These are phyloP conservation scores for Nectriaceae sp. DNA, from an alignment of 2,329 filamentous ascomycete genomes.

Conservation along the genomic window DNA sequence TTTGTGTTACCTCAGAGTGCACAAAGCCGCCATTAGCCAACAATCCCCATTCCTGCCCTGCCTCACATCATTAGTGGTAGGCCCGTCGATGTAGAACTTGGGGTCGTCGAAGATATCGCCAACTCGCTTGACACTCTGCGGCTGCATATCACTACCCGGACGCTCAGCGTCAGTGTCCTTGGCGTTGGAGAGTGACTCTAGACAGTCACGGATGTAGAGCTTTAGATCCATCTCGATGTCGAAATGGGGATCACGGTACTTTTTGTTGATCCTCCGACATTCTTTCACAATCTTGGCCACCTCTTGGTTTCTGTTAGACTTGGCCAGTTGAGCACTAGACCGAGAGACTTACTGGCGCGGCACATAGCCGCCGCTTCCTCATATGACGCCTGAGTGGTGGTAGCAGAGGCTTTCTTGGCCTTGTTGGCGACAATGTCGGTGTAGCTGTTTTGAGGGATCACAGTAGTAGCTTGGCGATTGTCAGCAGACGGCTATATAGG, in stretches of 20 bases:
- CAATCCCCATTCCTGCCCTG: slow-evolving; percentile 82
- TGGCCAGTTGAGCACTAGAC: too few species aligned
- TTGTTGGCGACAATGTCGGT: slow-evolving; percentile 60
- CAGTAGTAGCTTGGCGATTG: slow-evolving; percentile 55
- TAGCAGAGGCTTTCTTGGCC: slow-evolving; percentile 54
- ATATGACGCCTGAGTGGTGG: slow-evolving; percentile 67
- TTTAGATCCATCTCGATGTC: slow-evolving; percentile 80
- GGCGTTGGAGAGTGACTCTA: slow-evolving; percentile 46
- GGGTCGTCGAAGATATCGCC: slow-evolving; percentile 75
- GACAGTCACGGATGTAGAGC: slow-evolving; percentile 51
- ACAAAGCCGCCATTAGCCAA: slow-evolving; percentile 82
- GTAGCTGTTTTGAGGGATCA: slow-evolving; percentile 70
- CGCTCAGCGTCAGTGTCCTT: slow-evolving; percentile 28
- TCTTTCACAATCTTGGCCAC: slow-evolving; percentile 62
- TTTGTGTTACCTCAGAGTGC: too few species aligned
- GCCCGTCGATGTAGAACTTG: slow-evolving; percentile 75
- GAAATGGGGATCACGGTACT: slow-evolving; percentile 85
- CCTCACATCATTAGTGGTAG: slow-evolving; percentile 74
- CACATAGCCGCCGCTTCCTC: slow-evolving; percentile 72
- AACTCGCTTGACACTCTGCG: slow-evolving; percentile 67
- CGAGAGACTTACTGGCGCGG: too few species aligned
- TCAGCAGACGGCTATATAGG: neutral
- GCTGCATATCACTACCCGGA: slow-evolving; percentile 38
- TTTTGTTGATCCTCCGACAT: slow-evolving; percentile 78
- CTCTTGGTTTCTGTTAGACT: too few species aligned